Evolutionary conservation across 2,329 filamentous ascomycete genomes (phyloP).

Genomic region (Colletotrichum liriopes): DNA sequence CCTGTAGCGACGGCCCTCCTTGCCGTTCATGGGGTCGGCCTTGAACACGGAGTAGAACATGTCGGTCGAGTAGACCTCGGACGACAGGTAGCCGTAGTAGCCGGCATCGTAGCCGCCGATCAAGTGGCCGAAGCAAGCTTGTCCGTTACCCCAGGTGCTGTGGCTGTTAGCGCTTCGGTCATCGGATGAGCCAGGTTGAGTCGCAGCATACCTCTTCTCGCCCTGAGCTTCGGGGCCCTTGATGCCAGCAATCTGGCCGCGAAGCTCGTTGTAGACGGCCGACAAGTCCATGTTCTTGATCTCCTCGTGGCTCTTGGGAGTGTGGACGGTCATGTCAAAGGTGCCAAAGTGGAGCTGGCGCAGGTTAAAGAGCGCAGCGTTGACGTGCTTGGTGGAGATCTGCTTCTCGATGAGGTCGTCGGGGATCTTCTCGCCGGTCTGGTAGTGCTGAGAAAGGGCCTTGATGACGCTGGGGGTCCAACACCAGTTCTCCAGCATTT

Average conservation of each 20-base stretch:
- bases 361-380: conserved; percentile 84
- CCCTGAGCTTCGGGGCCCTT: conserved; percentile 81
- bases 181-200: too few species aligned
- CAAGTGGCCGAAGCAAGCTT: conserved; percentile 86
- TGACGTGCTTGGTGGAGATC: conserved; percentile 85
- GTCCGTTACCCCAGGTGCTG: conserved; percentile 81
- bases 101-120: conserved; percentile 89
- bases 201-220: conserved; percentile 63
- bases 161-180: conserved; percentile 47
- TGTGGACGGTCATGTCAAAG: conserved; percentile 88
- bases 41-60: conserved; percentile 90
- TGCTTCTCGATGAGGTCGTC: conserved; percentile 82
- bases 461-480: conserved; percentile 78
- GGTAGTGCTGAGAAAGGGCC: conserved; percentile 81
- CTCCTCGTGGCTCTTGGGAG: conserved; percentile 78
- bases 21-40: conserved; percentile 82
- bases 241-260: conserved; percentile 79
- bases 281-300: conserved; percentile 76
- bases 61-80: conserved; percentile 86
- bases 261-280: conserved; percentile 79
- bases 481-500: conserved; percentile 85
- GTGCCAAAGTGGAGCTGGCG: conserved; percentile 86
- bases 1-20: conserved; percentile 82
- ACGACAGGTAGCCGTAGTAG: conserved; percentile 84
- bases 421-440: conserved; percentile 79